These are phyloP conservation scores for Gyrodon lividus DNA, from an alignment of 768 basidiomycete species.

Conservation along the genomic window DNA sequence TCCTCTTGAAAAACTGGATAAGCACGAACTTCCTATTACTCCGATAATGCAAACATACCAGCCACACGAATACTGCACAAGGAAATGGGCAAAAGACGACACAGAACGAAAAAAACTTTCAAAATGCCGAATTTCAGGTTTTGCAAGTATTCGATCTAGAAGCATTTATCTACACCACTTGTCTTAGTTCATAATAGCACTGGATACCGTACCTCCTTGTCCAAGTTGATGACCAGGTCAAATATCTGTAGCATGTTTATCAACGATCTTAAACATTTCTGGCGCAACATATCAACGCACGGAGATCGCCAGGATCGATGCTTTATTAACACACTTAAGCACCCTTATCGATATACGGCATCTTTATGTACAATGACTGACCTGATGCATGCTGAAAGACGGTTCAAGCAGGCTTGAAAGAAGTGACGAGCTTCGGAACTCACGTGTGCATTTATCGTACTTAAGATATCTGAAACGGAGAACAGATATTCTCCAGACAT, in stretches of 20 bases:
- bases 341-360: background rate
- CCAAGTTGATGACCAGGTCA: background rate
- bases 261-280: background rate
- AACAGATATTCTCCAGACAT: background rate
- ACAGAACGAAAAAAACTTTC: background rate
- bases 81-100: background rate
- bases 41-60: background rate
- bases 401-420: background rate
- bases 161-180: background rate
- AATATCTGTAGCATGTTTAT: background rate
- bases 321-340: background rate
- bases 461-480: background rate
- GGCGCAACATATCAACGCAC: background rate
- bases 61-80: background rate
- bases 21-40: background rate
- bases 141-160: background rate
- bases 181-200: background rate
- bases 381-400: background rate
- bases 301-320: background rate
- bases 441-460: background rate
- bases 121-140: background rate
- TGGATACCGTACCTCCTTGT: background rate
- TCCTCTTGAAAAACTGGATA: background rate
- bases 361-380: background rate
- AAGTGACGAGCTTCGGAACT: background rate